Percentiles rank a stretch among this genome's conserved stretches.
Conservation (phyloP, 257 asterid species). For the Solanum pennellii region DNA sequence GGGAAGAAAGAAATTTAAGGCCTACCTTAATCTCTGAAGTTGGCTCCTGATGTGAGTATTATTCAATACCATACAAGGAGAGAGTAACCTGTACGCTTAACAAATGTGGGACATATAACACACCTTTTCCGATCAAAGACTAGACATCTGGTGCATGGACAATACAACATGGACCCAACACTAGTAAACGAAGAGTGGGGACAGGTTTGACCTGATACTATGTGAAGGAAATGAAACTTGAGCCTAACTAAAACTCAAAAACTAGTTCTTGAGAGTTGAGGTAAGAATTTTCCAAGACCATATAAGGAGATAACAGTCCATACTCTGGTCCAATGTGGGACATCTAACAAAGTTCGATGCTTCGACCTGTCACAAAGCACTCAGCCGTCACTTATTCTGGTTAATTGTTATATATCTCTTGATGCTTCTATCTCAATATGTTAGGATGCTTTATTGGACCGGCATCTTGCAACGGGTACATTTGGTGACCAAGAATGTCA, state of each 20-base stretch:
- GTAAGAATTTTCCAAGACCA: background rate
- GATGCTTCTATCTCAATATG: background rate
- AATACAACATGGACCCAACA: background rate
- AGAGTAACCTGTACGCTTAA: background rate
- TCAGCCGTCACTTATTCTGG: background rate
- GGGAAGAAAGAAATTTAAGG: background rate
- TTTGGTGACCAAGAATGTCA: constrained; percentile 37
- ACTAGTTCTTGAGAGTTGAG: background rate
- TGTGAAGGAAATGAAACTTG: background rate
- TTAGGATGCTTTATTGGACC: constrained; percentile 66
- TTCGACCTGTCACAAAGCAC: background rate
- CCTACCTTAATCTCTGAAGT: background rate
- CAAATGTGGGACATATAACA: background rate
- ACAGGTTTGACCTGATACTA: background rate
- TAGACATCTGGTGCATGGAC: background rate
- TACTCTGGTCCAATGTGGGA: background rate
- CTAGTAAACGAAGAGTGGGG: background rate
- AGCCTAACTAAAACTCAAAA: background rate
- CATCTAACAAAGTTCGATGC: background rate
- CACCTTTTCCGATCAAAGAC: background rate
- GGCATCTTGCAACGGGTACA: constrained; percentile 48
- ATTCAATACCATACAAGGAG: background rate
- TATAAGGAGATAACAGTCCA: background rate
- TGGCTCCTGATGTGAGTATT: background rate
- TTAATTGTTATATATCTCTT: background rate